Conservation (phyloP, 1,284 basidiomycete genomes). For the Xerocomus amazonicus region DNA sequence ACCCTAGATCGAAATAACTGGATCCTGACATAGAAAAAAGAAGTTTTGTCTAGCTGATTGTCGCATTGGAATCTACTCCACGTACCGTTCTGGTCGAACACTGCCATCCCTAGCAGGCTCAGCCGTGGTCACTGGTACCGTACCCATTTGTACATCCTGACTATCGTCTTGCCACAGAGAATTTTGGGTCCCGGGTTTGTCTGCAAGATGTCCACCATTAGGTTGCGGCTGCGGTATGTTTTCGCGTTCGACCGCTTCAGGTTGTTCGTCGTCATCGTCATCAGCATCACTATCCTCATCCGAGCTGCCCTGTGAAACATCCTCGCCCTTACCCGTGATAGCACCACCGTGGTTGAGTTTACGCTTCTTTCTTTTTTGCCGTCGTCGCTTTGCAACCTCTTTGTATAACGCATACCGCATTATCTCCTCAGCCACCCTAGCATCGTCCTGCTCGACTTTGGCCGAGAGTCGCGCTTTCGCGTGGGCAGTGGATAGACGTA, state of each 20-base stretch:
- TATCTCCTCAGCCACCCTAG: conserved; percentile 89
- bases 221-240: conserved; percentile 37
- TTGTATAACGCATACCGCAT: conserved; percentile 98
- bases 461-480: conserved; percentile 91
- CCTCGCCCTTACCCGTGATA: conserved; percentile 39
- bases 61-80: conserved; percentile 3
- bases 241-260: conserved; percentile 50
- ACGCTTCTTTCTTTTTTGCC: conserved; percentile 67
- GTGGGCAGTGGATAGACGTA: conserved; percentile 96
- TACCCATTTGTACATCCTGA: conserved; percentile 62
- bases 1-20: conserved; percentile 76
- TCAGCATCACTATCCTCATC: conserved; percentile 46
- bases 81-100: conserved; percentile 56
- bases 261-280: conserved; percentile 34
- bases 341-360: conserved; percentile 65
- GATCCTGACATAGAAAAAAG: conserved; percentile 50
- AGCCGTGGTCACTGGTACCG: conserved; percentile 37
- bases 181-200: conserved; percentile 38
- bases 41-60: conserved; percentile 6
- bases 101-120: conserved; percentile 40
- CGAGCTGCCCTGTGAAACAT: conserved; percentile 39
- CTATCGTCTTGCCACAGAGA: conserved; percentile 59
- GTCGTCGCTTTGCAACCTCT: conserved; percentile 84
- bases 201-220: conserved; percentile 28
- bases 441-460: conserved; percentile 85